These are phyloP conservation scores for Suhomyces bokatorum DNA, from an alignment of 1,139 yeast genomes.

Conservation along the genomic window DNA sequence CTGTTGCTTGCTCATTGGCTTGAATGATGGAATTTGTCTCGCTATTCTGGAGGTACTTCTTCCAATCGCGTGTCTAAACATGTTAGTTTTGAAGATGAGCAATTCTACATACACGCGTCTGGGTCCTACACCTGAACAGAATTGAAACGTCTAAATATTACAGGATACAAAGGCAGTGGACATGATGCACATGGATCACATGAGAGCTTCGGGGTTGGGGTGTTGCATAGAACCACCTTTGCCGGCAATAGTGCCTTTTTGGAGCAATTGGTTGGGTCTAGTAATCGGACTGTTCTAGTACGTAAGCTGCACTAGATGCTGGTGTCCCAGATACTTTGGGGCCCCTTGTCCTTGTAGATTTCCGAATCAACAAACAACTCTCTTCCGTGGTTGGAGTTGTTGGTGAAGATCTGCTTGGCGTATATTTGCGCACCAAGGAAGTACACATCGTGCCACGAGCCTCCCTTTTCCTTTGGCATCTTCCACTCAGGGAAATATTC, in stretches of 20 bases:
- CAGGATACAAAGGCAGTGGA: slow-evolving; percentile 1
- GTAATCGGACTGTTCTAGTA: too few species aligned
- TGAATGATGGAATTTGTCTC: not conserved
- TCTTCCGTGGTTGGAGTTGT: slow-evolving; percentile 54
- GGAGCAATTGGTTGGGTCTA: not conserved
- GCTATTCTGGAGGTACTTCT: slow-evolving; percentile 1
- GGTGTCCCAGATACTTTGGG: slow-evolving; percentile 61
- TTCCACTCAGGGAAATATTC: slow-evolving; percentile 98
- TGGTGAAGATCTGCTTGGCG: slow-evolving; percentile 77
- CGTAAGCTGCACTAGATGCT: slow-evolving; percentile 22
- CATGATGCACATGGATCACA: not conserved
- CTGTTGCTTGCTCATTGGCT: slow-evolving; percentile 41
- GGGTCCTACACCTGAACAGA: not conserved
- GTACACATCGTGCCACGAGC: slow-evolving; percentile 65
- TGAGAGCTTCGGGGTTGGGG: not conserved
- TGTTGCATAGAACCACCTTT: not conserved
- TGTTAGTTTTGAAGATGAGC: not conserved
- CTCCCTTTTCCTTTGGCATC: slow-evolving; percentile 58
- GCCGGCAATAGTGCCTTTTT: not conserved
- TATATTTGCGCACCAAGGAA: slow-evolving; percentile 89
- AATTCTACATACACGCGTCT: slow-evolving; percentile 2
- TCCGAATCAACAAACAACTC: slow-evolving; percentile 74
- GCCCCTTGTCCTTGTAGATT: slow-evolving; percentile 79
- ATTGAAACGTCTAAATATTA: slow-evolving; percentile 2
- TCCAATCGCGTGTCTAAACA: slow-evolving; percentile 6